phyloP scores from a whole-genome alignment of 495 filamentous ascomycete genomes.

The Neurospora cerealis region DNA sequence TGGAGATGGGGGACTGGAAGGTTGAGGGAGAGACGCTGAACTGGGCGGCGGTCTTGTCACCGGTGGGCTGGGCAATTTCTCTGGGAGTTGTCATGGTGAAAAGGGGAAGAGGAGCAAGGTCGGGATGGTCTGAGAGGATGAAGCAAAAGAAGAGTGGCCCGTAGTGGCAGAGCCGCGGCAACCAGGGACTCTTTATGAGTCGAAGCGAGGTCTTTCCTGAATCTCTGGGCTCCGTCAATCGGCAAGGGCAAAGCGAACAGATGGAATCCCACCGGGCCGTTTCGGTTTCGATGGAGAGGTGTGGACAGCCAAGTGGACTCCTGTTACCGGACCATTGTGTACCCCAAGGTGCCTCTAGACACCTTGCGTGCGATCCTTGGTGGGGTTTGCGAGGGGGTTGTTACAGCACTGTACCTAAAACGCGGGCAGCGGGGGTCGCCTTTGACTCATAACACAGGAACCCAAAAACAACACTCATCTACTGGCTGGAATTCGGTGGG shows the following conservation, averaged over 20 bases:
- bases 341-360: not conserved
- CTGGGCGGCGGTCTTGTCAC: slow-evolving; percentile 15
- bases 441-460: not conserved
- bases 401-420: not conserved
- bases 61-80: slow-evolving; percentile 25
- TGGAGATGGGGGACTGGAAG: slow-evolving; percentile 53
- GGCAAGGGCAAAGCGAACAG: not conserved
- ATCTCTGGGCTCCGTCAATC: not conserved
- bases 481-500: not conserved
- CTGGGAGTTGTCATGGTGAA: slow-evolving; percentile 30
- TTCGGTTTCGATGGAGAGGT: not conserved
- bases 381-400: not conserved
- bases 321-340: not conserved
- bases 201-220: not conserved
- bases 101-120: not conserved
- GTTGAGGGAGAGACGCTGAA: slow-evolving; percentile 46
- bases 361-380: not conserved
- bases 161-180: not conserved
- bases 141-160: not conserved
- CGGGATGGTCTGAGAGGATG: not conserved
- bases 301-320: not conserved
- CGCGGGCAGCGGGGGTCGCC: not conserved
- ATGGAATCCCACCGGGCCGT: not conserved
- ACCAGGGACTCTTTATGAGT: not conserved
- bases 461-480: not conserved